Conservation (phyloP, 2,329 filamentous ascomycete genomes). For the Aspergillus bombycis region DNA sequence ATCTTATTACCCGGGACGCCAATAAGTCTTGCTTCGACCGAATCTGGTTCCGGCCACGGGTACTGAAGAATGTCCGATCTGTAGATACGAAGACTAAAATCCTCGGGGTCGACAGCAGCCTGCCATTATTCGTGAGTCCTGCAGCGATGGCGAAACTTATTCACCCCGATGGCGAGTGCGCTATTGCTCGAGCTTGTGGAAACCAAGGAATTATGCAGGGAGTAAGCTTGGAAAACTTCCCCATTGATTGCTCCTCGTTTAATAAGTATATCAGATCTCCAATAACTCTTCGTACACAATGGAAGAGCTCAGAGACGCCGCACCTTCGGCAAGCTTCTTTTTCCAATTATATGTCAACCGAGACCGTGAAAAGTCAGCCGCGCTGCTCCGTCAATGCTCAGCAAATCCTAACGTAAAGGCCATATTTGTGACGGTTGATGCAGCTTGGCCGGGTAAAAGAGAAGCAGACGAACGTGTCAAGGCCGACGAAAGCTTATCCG, state of each 20-base stretch:
- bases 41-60: conserved; percentile 63
- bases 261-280: conserved; percentile 48
- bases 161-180: conserved; percentile 66
- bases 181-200: conserved; percentile 57
- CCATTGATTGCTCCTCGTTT: background rate
- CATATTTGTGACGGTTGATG: conserved; percentile 59
- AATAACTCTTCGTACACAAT: conserved; percentile 65
- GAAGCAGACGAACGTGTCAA: conserved; percentile 61
- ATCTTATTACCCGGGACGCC: conserved; percentile 58
- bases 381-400: conserved; percentile 48
- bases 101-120: conserved; percentile 54
- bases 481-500: conserved; percentile 47
- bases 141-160: conserved; percentile 67
- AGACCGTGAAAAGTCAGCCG: conserved; percentile 53
- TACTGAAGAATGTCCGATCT: conserved; percentile 59
- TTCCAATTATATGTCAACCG: conserved; percentile 61
- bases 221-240: conserved; percentile 29
- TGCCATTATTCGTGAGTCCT: conserved; percentile 67
- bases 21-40: conserved; percentile 60
- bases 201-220: conserved; percentile 60
- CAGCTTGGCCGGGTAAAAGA: conserved; percentile 58
- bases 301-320: conserved; percentile 54
- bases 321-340: conserved; percentile 50
- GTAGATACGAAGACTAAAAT: conserved; percentile 58
- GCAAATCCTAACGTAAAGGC: conserved; percentile 47